phyloP scores from a whole-genome alignment of 179 eudicot genomes.

The Amaranthus tricolor region DNA sequence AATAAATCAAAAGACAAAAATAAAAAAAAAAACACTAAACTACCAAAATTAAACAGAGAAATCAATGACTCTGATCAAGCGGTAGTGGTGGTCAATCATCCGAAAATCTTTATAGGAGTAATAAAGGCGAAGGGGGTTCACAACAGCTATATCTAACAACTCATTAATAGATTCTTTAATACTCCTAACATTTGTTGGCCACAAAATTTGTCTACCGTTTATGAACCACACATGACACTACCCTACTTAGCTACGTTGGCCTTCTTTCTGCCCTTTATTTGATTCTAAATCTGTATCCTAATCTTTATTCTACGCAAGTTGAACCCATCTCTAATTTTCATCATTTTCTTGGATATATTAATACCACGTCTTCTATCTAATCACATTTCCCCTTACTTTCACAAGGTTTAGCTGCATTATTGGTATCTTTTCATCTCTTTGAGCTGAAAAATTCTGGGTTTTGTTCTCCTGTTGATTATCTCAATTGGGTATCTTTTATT shows the following conservation, averaged over 20 bases:
- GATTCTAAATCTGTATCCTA: constrained; percentile 23
- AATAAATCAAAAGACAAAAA: too few species aligned
- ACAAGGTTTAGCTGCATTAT: background rate
- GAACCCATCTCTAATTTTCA: background rate
- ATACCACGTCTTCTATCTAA: constrained; percentile 11
- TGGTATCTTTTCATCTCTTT: background rate
- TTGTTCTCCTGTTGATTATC: background rate
- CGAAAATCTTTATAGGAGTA: background rate
- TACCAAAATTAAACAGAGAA: too few species aligned
- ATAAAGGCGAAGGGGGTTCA: background rate
- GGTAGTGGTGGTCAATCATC: too few species aligned
- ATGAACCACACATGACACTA: constrained; percentile 18
- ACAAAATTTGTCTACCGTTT: constrained; percentile 17
- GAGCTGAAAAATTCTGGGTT: constrained; percentile 22
- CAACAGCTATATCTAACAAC: background rate
- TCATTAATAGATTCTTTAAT: constrained; percentile 6
- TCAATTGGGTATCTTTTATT: constrained; percentile 23
- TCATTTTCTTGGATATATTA: constrained; percentile 1
- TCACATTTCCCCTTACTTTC: background rate
- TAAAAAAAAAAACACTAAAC: too few species aligned
- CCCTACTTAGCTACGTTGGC: constrained; percentile 29
- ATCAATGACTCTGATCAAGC: too few species aligned
- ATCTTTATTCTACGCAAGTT: constrained; percentile 12
- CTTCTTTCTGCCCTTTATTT: constrained; percentile 27
- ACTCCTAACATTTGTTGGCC: constrained; percentile 14